A percentile compares a stretch with the other conserved stretches of the same genome.
phyloP scores from a whole-genome alignment of 257 asterid species.

The Solanum bulbocastanum region DNA sequence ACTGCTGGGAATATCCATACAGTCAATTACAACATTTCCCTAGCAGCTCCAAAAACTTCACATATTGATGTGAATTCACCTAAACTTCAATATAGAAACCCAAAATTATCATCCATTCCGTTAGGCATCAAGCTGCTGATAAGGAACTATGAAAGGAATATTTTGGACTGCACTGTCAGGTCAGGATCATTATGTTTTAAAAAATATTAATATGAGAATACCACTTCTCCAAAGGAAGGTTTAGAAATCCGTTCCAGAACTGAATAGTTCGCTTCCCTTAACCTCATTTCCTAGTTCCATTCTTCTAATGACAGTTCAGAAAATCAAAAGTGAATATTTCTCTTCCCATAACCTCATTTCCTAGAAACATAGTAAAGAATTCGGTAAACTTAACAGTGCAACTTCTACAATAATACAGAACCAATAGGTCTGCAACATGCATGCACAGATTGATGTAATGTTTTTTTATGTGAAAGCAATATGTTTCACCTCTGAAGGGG shows the following conservation, averaged over 20 bases:
- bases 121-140: not conserved
- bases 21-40: too few species aligned
- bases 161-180: not conserved
- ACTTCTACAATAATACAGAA: not conserved
- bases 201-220: not conserved
- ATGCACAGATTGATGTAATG: not conserved
- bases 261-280: not conserved
- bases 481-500: constrained; percentile 40
- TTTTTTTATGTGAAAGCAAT: not conserved
- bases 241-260: not conserved
- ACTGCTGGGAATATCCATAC: too few species aligned
- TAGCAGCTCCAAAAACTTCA: too few species aligned
- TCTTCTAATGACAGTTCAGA: not conserved
- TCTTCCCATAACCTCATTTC: not conserved
- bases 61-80: not conserved
- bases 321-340: not conserved
- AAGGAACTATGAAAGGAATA: not conserved
- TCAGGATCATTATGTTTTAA: not conserved
- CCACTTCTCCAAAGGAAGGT: not conserved
- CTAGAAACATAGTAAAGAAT: not conserved
- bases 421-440: not conserved
- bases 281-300: not conserved
- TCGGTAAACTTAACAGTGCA: not conserved
- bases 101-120: not conserved
- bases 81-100: not conserved